Evolutionary conservation across 129 eudicot species (phyloP), one percentile per base, ranked within the genome.

Genomic region (Flaveria linearis): DNA sequence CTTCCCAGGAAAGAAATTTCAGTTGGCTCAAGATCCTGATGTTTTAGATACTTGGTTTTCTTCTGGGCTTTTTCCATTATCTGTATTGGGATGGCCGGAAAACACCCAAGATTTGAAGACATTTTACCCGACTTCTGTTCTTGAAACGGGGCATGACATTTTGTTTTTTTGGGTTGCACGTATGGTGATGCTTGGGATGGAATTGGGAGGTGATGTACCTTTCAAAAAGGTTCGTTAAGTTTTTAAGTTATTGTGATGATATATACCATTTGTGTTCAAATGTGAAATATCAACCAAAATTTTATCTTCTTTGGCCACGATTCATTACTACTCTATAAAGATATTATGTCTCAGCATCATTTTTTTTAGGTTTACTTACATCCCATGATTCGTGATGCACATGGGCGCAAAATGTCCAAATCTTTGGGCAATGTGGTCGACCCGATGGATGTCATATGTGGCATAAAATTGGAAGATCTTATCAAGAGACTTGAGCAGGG

Each of bases 371-470:
- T 93, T 66, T 93, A 93, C 85, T 69, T 93, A 80, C 98, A 93
- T 69, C 98, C 98, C 55, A 90, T 93, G 98, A 88, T 93, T 68
- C 96, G 97, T 69, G 98, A 93, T 87, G 98, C 98, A 45, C 98
- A 90, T 79, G 98, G 98, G 5, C 91, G 98, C n/a, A 93, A 93
- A 78, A 93, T 93, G 97, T 93, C 98, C 25, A 91, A 93, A 82
- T 93, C 98, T 25, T 84, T 93, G 73, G 98, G 98, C 61, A 93
- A 93, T 79, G 98, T 93, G 68, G 74, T 93, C 58, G 97, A 93
- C 83, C 98, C 98, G n/a, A 89, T 88, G 26, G 98, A 93, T 84
- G 98, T 93, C 23, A 93, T 91, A 74, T 79, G 79, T 51, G 98
- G 98, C 69, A 85, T 88, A 56, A 72, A 81, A 2, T 82, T 93